These are phyloP conservation scores for Xylaria palmicola DNA, from an alignment of 495 filamentous ascomycete genomes.

Conservation along the genomic window DNA sequence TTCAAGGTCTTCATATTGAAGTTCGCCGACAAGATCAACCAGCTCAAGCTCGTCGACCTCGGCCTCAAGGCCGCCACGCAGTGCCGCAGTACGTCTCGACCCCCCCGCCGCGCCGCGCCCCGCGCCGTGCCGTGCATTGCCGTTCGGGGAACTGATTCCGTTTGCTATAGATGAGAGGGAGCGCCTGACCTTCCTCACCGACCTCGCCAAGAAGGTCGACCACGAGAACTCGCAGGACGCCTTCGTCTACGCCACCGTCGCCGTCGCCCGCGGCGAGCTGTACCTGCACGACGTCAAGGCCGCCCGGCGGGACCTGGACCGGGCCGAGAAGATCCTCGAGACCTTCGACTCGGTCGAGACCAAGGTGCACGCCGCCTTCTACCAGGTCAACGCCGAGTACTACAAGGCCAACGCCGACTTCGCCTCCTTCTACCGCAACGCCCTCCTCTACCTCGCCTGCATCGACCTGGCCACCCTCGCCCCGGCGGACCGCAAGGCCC, in stretches of 20 bases:
- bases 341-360: slow-evolving; percentile 93
- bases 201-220: slow-evolving; percentile 84
- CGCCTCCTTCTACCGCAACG: slow-evolving; percentile 93
- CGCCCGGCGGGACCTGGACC: slow-evolving; percentile 80
- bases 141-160: background rate
- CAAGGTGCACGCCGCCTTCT: slow-evolving; percentile 94
- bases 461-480: slow-evolving; percentile 76
- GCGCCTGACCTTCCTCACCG: slow-evolving; percentile 80
- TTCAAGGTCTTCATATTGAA: slow-evolving; percentile 94
- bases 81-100: slow-evolving; percentile 65
- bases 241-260: slow-evolving; percentile 88
- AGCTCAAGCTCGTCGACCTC: slow-evolving; percentile 90
- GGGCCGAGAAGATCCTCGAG: slow-evolving; percentile 84
- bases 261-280: slow-evolving; percentile 86
- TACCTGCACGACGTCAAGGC: slow-evolving; percentile 70
- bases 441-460: slow-evolving; percentile 97
- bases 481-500: slow-evolving; percentile 66
- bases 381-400: slow-evolving; percentile 92
- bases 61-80: slow-evolving; percentile 83
- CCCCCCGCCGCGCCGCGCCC: background rate
- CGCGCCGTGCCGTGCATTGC: background rate
- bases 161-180: slow-evolving; percentile 80
- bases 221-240: slow-evolving; percentile 92
- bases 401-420: slow-evolving; percentile 92
- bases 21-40: slow-evolving; percentile 98